A percentile compares a stretch with the other conserved stretches of the same genome.
Evolutionary conservation across 768 basidiomycete species (phyloP).

Genomic region (Tricholoma sp.): DNA sequence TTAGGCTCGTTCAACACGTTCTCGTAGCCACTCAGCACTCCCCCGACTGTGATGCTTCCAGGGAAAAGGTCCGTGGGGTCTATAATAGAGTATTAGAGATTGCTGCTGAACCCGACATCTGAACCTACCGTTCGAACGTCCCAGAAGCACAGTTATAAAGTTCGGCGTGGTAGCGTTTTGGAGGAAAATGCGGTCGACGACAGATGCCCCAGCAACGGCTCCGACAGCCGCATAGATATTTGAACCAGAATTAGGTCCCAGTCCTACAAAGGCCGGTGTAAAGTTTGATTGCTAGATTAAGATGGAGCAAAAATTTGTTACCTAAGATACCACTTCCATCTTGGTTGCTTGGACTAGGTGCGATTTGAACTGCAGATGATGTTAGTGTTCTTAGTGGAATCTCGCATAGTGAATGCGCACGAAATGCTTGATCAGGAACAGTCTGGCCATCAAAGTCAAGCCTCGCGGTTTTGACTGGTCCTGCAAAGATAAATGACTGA

Average conservation of each 20-base stretch:
- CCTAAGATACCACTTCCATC: slow-evolving; percentile 27
- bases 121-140: slow-evolving; percentile 40
- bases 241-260: slow-evolving; percentile 60
- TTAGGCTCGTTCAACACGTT: slow-evolving; percentile 46
- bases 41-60: slow-evolving; percentile 62
- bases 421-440: slow-evolving; percentile 40
- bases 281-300: background rate
- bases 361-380: slow-evolving; percentile 32
- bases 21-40: slow-evolving; percentile 44
- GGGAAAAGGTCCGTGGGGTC: slow-evolving; percentile 47
- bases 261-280: slow-evolving; percentile 40
- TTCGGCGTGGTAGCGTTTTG: slow-evolving; percentile 56
- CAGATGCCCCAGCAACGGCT: slow-evolving; percentile 39
- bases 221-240: slow-evolving; percentile 32
- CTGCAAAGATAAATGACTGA: slow-evolving; percentile 18
- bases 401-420: slow-evolving; percentile 27
- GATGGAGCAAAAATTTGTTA: slow-evolving; percentile 3
- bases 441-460: slow-evolving; percentile 41
- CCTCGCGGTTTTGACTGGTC: slow-evolving; percentile 37
- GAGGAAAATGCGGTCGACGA: slow-evolving; percentile 61
- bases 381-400: background rate
- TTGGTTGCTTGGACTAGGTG: slow-evolving; percentile 23
- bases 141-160: slow-evolving; percentile 59
- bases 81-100: slow-evolving; percentile 4
- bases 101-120: background rate